Percentiles rank a stretch among this genome's conserved stretches.
Evolutionary conservation across 2,329 filamentous ascomycete species (phyloP).

Genomic region (Fusarium pseudoanthophilum): DNA sequence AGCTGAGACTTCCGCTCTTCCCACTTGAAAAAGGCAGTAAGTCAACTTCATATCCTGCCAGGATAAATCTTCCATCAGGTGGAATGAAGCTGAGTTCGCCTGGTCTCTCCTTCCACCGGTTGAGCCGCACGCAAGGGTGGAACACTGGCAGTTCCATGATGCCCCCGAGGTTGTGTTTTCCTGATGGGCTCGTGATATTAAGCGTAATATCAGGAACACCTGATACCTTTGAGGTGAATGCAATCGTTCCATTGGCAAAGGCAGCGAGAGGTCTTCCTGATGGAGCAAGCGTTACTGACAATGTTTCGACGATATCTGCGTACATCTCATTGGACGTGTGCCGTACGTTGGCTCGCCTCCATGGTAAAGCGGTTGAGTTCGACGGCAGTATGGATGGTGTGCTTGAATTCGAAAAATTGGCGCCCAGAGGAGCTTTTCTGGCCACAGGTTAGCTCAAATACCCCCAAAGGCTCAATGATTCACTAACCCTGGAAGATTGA

Average conservation of each 20-base stretch:
- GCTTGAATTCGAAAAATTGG: slow-evolving; percentile 53
- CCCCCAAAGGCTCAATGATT: neutral
- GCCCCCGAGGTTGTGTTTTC: slow-evolving; percentile 78
- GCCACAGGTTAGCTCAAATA: slow-evolving; percentile 18
- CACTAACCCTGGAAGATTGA: slow-evolving; percentile 79
- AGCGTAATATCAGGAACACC: slow-evolving; percentile 92
- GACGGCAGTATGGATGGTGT: slow-evolving; percentile 55
- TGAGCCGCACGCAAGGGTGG: slow-evolving; percentile 91
- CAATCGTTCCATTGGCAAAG: slow-evolving; percentile 90
- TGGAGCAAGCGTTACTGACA: slow-evolving; percentile 88
- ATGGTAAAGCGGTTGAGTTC: slow-evolving; percentile 74
- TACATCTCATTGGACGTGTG: slow-evolving; percentile 98
- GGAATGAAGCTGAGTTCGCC: slow-evolving; percentile 96
- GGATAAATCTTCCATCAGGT: slow-evolving; percentile 91
- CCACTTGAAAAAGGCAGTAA: slow-evolving; percentile 77
- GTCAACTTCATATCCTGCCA: slow-evolving; percentile 95
- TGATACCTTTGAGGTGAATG: slow-evolving; percentile 94
- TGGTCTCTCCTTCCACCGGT: slow-evolving; percentile 87
- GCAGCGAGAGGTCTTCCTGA: slow-evolving; percentile 89
- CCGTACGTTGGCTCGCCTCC: slow-evolving; percentile 90
- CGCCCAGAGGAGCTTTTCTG: slow-evolving; percentile 55
- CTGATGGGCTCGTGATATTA: slow-evolving; percentile 80
- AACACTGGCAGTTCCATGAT: slow-evolving; percentile 92
- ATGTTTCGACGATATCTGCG: slow-evolving; percentile 91
- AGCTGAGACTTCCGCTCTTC: slow-evolving; percentile 63